Evolutionary conservation across 164 flowering plant species (phyloP).

Genomic region (Euptelea pleiosperma): DNA sequence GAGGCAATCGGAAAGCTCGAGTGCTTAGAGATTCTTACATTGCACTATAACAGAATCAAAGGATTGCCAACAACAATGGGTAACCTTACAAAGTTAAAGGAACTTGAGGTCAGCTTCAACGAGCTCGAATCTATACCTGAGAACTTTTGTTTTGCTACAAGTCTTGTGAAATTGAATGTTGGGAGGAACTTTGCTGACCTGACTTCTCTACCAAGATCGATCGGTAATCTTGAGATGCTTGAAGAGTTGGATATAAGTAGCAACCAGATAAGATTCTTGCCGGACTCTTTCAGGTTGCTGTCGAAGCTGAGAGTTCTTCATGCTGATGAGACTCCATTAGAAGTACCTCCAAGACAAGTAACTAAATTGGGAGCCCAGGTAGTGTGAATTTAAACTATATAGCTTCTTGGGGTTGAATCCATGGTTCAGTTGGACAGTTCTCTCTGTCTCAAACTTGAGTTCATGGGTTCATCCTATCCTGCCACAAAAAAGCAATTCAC

Average conservation of each 20-base stretch:
- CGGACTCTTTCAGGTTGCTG: constrained; percentile 60
- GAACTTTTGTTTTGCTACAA: constrained; percentile 50
- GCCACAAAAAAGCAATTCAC: too few relatives aligned
- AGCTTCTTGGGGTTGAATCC: not conserved
- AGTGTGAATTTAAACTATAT: constrained; percentile 1
- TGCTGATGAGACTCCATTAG: constrained; percentile 70
- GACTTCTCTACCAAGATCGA: constrained; percentile 53
- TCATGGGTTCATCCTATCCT: not conserved
- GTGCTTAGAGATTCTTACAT: constrained; percentile 48
- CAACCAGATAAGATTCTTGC: constrained; percentile 54
- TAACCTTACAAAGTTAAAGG: constrained; percentile 47
- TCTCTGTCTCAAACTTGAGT: not conserved
- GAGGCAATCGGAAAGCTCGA: constrained; percentile 70
- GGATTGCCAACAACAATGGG: constrained; percentile 65
- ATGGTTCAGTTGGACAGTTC: not conserved
- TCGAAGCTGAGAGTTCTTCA: constrained; percentile 51
- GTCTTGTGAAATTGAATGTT: constrained; percentile 50
- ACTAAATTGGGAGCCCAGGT: constrained; percentile 68
- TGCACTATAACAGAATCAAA: constrained; percentile 57
- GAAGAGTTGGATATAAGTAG: constrained; percentile 71
- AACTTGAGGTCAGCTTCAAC: constrained; percentile 70
- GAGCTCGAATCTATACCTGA: constrained; percentile 62
- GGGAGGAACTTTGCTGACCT: constrained; percentile 69
- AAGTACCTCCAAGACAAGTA: constrained; percentile 61
- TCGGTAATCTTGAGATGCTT: constrained; percentile 66